These are phyloP conservation scores for Dryas octopetala DNA, from an alignment of 306 rosid genomes.

Conservation along the genomic window DNA sequence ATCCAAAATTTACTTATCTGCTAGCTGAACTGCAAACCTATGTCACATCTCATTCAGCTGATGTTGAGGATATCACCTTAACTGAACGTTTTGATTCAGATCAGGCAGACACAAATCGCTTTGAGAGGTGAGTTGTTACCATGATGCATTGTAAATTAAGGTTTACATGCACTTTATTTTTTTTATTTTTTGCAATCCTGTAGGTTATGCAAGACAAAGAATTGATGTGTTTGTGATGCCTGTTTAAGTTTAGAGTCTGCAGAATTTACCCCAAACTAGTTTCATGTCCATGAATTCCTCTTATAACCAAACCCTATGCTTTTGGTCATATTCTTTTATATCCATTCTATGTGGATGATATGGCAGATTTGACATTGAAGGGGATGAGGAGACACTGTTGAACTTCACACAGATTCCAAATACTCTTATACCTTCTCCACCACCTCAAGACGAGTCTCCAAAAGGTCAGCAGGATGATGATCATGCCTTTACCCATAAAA, in stretches of 20 bases:
- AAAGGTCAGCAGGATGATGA: conserved; percentile 34
- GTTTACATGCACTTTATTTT: conserved; percentile 10
- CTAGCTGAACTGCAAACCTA: conserved; percentile 28
- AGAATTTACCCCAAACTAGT: neutral
- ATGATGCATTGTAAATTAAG: conserved; percentile 8
- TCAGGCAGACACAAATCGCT: conserved; percentile 42
- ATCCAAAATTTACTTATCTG: conserved; percentile 5
- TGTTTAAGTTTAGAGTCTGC: neutral
- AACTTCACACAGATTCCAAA: conserved; percentile 5
- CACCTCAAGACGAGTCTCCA: conserved; percentile 41
- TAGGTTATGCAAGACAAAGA: conserved; percentile 8
- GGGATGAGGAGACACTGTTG: conserved; percentile 33
- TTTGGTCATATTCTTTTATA: neutral
- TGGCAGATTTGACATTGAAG: conserved; percentile 76
- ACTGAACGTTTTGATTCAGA: conserved; percentile 44
- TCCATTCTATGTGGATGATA: conserved; percentile 14
- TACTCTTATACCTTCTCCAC: conserved; percentile 52
- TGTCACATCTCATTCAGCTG: conserved; percentile 43
- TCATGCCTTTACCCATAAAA: no score
- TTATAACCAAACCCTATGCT: neutral
- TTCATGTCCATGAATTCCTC: neutral
- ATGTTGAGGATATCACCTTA: conserved; percentile 64
- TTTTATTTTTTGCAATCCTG: neutral
- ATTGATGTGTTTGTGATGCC: conserved; percentile 2
- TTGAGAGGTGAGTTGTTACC: conserved; percentile 56